phyloP scores from a whole-genome alignment of 2,329 filamentous ascomycete genomes.

The Fusarium tupiense region DNA sequence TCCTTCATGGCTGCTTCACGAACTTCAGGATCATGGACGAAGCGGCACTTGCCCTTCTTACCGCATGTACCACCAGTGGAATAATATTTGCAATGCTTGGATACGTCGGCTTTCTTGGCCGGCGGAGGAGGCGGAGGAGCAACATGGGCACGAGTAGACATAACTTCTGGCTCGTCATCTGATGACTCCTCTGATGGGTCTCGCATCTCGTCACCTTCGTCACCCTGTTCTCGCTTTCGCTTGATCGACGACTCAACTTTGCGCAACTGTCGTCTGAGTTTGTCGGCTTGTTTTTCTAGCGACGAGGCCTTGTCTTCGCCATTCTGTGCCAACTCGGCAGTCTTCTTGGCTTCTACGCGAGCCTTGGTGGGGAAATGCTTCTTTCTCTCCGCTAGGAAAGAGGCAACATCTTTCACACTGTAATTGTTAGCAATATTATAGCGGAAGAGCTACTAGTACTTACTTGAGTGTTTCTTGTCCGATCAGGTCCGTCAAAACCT shows the following conservation, averaged over 20 bases:
- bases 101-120: constrained; percentile 67
- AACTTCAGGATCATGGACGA: constrained; percentile 72
- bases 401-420: constrained; percentile 74
- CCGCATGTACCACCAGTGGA: constrained; percentile 74
- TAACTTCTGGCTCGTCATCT: constrained; percentile 68
- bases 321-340: constrained; percentile 54
- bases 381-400: constrained; percentile 83
- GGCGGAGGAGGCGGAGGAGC: constrained; percentile 53
- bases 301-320: constrained; percentile 70
- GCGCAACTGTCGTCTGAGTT: constrained; percentile 70
- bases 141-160: constrained; percentile 58
- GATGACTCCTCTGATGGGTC: constrained; percentile 62
- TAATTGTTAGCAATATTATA: constrained; percentile 15
- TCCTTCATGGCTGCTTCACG: constrained; percentile 71
- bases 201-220: constrained; percentile 74
- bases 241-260: constrained; percentile 77
- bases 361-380: constrained; percentile 83
- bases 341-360: constrained; percentile 71
- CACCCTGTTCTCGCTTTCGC: constrained; percentile 73
- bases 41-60: constrained; percentile 80
- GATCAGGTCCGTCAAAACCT: constrained; percentile 66
- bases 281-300: constrained; percentile 69
- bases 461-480: constrained; percentile 66
- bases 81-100: constrained; percentile 76
- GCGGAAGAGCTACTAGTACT: constrained; percentile 42